Percentiles rank a stretch among this genome's conserved stretches.
These are phyloP conservation scores for Penicillium taxi DNA, from an alignment of 495 filamentous ascomycete species.

Conservation along the genomic window DNA sequence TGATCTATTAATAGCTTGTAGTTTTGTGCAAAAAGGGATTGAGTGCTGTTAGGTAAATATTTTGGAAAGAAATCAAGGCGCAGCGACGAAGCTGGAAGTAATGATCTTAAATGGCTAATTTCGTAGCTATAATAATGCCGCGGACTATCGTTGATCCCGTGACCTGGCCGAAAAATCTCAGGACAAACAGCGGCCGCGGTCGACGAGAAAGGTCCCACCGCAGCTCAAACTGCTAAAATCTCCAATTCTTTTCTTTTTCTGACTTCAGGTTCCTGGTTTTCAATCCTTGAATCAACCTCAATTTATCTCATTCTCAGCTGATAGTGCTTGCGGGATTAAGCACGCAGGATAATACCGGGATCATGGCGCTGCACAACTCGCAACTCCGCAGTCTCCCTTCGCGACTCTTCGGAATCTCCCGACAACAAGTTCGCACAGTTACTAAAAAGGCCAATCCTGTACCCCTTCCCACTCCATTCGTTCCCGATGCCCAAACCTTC, in stretches of 20 bases:
- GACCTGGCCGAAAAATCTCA: constrained; percentile 30
- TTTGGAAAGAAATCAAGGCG: too few species aligned
- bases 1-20: too few species aligned
- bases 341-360: not conserved
- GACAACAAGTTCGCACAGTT: constrained; percentile 28
- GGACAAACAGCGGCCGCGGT: constrained; percentile 7
- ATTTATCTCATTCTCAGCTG: not conserved
- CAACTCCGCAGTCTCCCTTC: constrained; percentile 21
- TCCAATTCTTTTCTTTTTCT: not conserved
- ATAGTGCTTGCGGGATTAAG: not conserved
- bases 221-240: not conserved
- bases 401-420: constrained; percentile 20
- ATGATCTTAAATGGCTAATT: not conserved
- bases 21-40: too few species aligned
- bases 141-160: constrained; percentile 36
- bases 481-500: constrained; percentile 86
- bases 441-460: constrained; percentile 34
- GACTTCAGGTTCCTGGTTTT: not conserved
- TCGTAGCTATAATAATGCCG: too few species aligned
- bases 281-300: too few species aligned
- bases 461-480: constrained; percentile 69
- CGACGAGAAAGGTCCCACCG: not conserved
- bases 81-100: not conserved
- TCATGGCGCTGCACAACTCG: constrained; percentile 31
- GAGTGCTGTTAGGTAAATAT: too few species aligned